Conservation (phyloP, 1,284 basidiomycete genomes). For the Coniophora puteana region DNA sequence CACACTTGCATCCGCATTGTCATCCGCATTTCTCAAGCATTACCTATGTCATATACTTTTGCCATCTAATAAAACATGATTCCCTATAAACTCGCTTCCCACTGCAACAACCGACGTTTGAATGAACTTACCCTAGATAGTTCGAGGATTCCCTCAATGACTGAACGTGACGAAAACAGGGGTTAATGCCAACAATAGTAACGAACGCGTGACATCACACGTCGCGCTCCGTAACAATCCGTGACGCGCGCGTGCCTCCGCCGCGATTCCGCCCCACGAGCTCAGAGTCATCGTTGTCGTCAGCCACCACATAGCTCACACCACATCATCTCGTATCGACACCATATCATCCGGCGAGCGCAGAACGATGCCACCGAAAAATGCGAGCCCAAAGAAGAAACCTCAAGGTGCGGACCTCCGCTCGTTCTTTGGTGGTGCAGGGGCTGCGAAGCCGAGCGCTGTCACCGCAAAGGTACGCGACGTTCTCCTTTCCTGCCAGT, state of each 20-base stretch:
- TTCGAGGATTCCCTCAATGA: too few relatives aligned
- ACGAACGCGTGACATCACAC: neutral
- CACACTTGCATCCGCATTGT: too few relatives aligned
- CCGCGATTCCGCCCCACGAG: neutral
- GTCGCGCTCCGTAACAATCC: neutral
- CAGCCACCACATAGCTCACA: neutral
- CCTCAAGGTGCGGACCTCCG: constrained; percentile 38
- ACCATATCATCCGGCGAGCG: neutral
- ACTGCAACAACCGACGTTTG: too few relatives aligned
- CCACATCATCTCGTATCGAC: neutral
- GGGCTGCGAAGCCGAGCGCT: constrained; percentile 5
- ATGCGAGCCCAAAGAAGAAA: too few relatives aligned
- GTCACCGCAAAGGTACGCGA: constrained; percentile 12
- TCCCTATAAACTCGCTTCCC: too few relatives aligned
- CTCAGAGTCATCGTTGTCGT: neutral
- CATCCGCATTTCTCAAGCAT: too few relatives aligned
- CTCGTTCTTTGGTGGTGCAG: constrained; percentile 36
- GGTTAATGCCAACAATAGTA: too few relatives aligned
- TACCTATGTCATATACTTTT: too few relatives aligned
- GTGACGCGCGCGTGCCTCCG: neutral
- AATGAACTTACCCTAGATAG: too few relatives aligned
- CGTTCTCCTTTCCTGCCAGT: neutral
- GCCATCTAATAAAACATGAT: too few relatives aligned
- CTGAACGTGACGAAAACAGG: too few relatives aligned
- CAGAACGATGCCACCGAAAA: constrained; percentile 1